A percentile compares a stretch with the other conserved stretches of the same genome.
Conservation (phyloP, 805 yeast genomes). For the Kodamaea lidongshanica region DNA sequence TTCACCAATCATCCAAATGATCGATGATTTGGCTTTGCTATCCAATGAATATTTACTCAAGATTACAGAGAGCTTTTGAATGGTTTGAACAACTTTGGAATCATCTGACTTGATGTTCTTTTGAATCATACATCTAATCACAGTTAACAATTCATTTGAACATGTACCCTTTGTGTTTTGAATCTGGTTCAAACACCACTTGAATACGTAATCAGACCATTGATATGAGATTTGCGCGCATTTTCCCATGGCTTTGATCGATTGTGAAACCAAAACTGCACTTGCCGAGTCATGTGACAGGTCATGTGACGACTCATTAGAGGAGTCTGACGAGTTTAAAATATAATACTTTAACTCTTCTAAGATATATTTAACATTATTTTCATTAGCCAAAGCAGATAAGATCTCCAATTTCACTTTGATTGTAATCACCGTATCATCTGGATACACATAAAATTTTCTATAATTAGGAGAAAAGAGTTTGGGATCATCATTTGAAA, state of each 20-base stretch:
- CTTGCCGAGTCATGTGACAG: no score
- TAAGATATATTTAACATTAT: conserved; percentile 46
- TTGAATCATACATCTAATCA: conserved; percentile 68
- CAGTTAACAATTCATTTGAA: conserved; percentile 62
- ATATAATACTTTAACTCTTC: conserved; percentile 62
- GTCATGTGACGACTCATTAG: no score
- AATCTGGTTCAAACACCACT: conserved; percentile 57
- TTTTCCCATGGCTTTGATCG: conserved; percentile 57
- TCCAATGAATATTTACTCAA: conserved; percentile 19
- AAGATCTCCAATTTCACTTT: conserved; percentile 56
- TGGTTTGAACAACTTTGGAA: conserved; percentile 42
- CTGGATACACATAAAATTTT: conserved; percentile 51
- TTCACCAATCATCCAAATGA: conserved; percentile 90
- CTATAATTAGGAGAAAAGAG: conserved; percentile 31
- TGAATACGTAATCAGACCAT: conserved; percentile 51
- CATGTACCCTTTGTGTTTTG: conserved; percentile 27
- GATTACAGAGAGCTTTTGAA: conserved; percentile 41
- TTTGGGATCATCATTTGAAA: conserved; percentile 27
- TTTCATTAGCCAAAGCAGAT: conserved; percentile 49
- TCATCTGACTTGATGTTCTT: conserved; percentile 24
- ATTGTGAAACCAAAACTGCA: conserved; percentile 34
- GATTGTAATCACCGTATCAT: conserved; percentile 41
- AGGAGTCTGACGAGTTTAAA: conserved; percentile 14
- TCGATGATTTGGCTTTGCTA: conserved; percentile 64
- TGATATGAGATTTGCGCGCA: conserved; percentile 45